These are phyloP conservation scores for Tuber magnatum DNA, from an alignment of 495 filamentous ascomycete genomes.

Conservation along the genomic window DNA sequence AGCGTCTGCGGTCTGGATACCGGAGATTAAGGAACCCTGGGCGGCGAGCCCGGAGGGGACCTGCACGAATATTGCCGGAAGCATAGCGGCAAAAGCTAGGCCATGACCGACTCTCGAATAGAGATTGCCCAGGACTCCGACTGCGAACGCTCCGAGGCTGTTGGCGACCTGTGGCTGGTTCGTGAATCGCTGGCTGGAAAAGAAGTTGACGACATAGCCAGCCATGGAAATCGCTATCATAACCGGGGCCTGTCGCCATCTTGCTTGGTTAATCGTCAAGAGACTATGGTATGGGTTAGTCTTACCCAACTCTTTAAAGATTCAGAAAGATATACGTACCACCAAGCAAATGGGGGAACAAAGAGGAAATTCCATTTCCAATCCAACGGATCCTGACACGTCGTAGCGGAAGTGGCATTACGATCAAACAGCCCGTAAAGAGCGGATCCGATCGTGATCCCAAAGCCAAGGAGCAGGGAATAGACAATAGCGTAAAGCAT, in stretches of 20 bases:
- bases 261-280: constrained; percentile 78
- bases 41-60: constrained; percentile 87
- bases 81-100: constrained; percentile 76
- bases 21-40: constrained; percentile 72
- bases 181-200: constrained; percentile 61
- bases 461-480: constrained; percentile 91
- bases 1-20: constrained; percentile 73
- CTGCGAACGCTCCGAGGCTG: constrained; percentile 75
- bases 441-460: constrained; percentile 87
- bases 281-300: constrained; percentile 48
- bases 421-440: constrained; percentile 80
- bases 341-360: constrained; percentile 68
- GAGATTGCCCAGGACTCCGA: constrained; percentile 79
- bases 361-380: constrained; percentile 64
- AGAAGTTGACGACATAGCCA: constrained; percentile 85
- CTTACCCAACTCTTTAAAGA: neutral
- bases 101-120: constrained; percentile 73
- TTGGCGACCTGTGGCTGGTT: constrained; percentile 75
- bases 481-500: constrained; percentile 97
- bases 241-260: constrained; percentile 78
- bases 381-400: constrained; percentile 53
- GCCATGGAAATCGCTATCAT: constrained; percentile 77
- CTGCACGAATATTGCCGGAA: constrained; percentile 91
- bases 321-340: neutral
- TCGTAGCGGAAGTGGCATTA: constrained; percentile 67